These are phyloP conservation scores for Trichoderma asperellum DNA, from an alignment of 2,329 filamentous ascomycete species.

Conservation along the genomic window DNA sequence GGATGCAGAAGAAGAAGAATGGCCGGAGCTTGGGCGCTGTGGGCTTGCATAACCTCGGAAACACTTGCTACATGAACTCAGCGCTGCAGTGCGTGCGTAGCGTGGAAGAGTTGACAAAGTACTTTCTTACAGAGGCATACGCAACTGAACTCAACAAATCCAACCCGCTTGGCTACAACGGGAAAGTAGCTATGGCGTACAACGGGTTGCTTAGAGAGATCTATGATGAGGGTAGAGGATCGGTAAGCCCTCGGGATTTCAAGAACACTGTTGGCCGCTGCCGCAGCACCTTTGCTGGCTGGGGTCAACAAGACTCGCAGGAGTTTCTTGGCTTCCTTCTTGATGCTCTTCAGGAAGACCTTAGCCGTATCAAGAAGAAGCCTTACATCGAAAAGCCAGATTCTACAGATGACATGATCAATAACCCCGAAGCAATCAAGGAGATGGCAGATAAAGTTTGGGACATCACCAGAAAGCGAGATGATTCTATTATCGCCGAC, in stretches of 20 bases:
- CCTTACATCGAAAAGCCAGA: slow-evolving; percentile 98
- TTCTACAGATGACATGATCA: slow-evolving; percentile 93
- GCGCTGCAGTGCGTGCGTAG: slow-evolving; percentile 92
- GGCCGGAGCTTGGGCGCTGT: slow-evolving; percentile 76
- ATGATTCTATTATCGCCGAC: slow-evolving; percentile 94
- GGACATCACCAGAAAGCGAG: slow-evolving; percentile 87
- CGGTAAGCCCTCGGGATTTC: slow-evolving; percentile 78
- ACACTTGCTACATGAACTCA: slow-evolving; percentile 99
- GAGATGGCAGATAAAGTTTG: slow-evolving; percentile 87
- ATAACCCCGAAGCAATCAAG: slow-evolving; percentile 76
- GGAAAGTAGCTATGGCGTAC: slow-evolving; percentile 85
- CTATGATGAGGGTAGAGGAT: slow-evolving; percentile 70
- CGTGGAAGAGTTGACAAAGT: slow-evolving; percentile 90
- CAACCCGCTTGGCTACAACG: slow-evolving; percentile 85
- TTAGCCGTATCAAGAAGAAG: slow-evolving; percentile 93
- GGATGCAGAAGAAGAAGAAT: slow-evolving; percentile 68
- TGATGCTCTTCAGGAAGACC: slow-evolving; percentile 91
- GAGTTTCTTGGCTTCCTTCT: slow-evolving; percentile 95
- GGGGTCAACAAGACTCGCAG: slow-evolving; percentile 95
- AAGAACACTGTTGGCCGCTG: slow-evolving; percentile 81
- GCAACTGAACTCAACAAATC: slow-evolving; percentile 79
- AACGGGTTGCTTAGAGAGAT: slow-evolving; percentile 75
- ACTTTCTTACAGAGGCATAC: slow-evolving; percentile 78
- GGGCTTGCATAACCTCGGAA: slow-evolving; percentile 87
- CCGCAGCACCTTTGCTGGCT: slow-evolving; percentile 86